These are phyloP conservation scores for Aspergillus sp. DNA, from an alignment of 2,329 filamentous ascomycete genomes.

Conservation along the genomic window DNA sequence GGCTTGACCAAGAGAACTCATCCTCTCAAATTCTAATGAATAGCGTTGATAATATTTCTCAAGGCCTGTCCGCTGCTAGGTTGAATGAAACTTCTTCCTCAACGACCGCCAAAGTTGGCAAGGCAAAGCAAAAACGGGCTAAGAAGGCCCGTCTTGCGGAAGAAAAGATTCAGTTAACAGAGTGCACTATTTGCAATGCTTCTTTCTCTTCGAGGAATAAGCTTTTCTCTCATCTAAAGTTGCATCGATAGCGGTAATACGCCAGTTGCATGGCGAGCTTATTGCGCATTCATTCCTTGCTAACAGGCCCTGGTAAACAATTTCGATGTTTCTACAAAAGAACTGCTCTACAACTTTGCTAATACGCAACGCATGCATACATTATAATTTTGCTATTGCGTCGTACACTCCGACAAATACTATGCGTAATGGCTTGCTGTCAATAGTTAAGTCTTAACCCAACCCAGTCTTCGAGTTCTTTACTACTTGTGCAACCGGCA, in stretches of 20 bases:
- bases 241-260: slow-evolving; percentile 60
- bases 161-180: slow-evolving; percentile 48
- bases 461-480: slow-evolving; percentile 84
- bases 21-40: neutral
- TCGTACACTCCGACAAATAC: neutral
- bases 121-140: slow-evolving; percentile 55
- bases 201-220: slow-evolving; percentile 72
- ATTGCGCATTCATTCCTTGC: neutral
- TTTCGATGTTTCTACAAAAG: neutral
- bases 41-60: slow-evolving; percentile 16
- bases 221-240: slow-evolving; percentile 71
- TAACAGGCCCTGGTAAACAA: neutral
- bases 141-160: slow-evolving; percentile 43
- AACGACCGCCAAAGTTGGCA: slow-evolving; percentile 42
- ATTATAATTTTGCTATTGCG: neutral
- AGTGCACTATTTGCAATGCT: slow-evolving; percentile 76
- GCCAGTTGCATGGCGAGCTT: neutral
- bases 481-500: slow-evolving; percentile 82
- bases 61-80: slow-evolving; percentile 17
- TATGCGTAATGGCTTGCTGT: neutral
- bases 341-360: neutral
- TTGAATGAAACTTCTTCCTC: slow-evolving; percentile 22
- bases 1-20: slow-evolving; percentile 30
- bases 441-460: slow-evolving; percentile 46
- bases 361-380: neutral